Conservation (phyloP, 192 early-diverging fungal genomes). For the Rhizophagus clarus region DNA sequence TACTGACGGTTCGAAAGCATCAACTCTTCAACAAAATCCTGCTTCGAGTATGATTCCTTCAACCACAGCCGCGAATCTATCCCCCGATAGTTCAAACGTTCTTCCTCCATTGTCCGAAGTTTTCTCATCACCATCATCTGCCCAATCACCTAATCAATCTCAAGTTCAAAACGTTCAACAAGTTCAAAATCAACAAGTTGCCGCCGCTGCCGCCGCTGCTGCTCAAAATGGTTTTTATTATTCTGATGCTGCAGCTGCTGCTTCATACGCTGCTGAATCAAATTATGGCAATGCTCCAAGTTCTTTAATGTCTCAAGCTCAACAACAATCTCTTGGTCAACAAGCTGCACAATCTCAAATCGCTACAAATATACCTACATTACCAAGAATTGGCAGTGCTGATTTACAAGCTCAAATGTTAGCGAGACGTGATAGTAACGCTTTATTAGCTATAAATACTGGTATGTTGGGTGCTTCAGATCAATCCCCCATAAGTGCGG, state of each 20-base stretch:
- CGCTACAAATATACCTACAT: conserved; percentile 4
- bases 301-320: not conserved
- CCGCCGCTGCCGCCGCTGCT: not conserved
- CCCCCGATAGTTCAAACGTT: conserved; percentile 8
- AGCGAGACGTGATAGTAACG: not conserved
- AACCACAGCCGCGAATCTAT: not conserved
- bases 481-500: not conserved
- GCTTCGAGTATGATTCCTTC: not conserved
- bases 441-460: not conserved
- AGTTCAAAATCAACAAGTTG: not conserved
- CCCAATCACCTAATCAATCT: conserved; percentile 20
- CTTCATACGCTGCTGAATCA: not conserved
- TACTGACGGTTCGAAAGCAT: not conserved
- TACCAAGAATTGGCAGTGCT: not conserved
- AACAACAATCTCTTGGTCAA: conserved; percentile 2
- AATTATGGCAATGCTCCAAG: not conserved
- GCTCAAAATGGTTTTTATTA: not conserved
- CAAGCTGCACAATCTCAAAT: conserved; percentile 16
- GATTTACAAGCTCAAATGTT: conserved; percentile 6
- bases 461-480: not conserved
- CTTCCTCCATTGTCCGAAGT: conserved; percentile 30
- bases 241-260: not conserved
- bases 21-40: conserved; percentile 20
- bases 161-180: conserved; percentile 20
- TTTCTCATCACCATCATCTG: not conserved